A percentile compares a stretch with the other conserved stretches of the same genome.
phyloP scores from a whole-genome alignment of 2,329 filamentous ascomycete genomes.

The Colletotrichum sublineola region DNA sequence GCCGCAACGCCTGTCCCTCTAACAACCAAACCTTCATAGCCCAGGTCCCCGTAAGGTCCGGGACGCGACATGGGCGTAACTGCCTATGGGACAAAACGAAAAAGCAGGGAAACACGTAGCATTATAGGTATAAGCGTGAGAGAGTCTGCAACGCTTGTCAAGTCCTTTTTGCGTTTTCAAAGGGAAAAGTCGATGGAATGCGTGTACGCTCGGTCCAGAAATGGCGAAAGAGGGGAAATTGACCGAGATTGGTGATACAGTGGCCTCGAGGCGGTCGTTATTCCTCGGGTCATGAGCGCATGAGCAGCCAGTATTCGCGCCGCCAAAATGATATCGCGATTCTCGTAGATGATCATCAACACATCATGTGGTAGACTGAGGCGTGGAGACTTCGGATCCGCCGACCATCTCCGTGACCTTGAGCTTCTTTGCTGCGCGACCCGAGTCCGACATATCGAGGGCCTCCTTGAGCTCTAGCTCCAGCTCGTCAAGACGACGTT shows the following conservation, averaged over 20 bases:
- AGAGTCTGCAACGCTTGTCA: constrained; percentile 17
- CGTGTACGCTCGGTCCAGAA: constrained; percentile 16
- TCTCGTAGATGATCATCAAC: background rate
- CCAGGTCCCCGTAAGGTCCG: background rate
- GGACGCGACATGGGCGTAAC: constrained; percentile 5
- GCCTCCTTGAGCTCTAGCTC: constrained; percentile 68
- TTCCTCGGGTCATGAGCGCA: constrained; percentile 2
- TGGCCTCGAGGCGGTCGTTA: background rate
- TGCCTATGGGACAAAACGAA: constrained; percentile 8
- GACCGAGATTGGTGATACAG: constrained; percentile 19
- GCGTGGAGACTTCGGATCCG: constrained; percentile 39
- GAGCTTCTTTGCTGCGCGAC: constrained; percentile 39
- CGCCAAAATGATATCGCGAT: background rate
- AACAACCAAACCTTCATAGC: constrained; percentile 27
- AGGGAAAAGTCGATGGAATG: constrained; percentile 3
- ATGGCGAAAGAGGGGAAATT: constrained; percentile 4
- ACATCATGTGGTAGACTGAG: constrained; percentile 33
- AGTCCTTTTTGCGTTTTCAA: constrained; percentile 2
- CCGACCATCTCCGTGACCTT: constrained; percentile 32
- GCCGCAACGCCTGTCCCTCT: constrained; percentile 36
- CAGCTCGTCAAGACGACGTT: constrained; percentile 84
- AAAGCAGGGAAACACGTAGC: constrained; percentile 27
- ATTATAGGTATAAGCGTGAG: constrained; percentile 40
- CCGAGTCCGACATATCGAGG: constrained; percentile 34
- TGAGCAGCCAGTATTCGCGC: background rate